A percentile compares a stretch with the other conserved stretches of the same genome.
Conservation (phyloP, 257 asterid species). For the Scutellaria minor region DNA sequence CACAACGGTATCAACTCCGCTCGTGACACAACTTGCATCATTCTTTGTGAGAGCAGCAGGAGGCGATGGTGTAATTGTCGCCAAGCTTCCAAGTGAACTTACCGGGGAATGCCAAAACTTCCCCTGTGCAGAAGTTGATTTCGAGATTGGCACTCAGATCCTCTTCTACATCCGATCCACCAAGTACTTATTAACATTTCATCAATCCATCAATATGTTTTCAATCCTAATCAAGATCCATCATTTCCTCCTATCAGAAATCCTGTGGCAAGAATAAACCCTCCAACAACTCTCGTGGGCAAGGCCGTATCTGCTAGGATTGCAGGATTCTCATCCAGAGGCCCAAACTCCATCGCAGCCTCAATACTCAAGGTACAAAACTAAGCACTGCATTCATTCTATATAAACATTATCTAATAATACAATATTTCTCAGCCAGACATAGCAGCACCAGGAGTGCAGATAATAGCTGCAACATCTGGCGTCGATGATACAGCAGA, state of each 20-base stretch:
- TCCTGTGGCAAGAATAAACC: slow-evolving; percentile 39
- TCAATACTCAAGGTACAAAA: slow-evolving; percentile 45
- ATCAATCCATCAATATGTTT: no score
- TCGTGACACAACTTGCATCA: slow-evolving; percentile 27
- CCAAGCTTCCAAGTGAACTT: slow-evolving; percentile 36
- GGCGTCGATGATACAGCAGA: slow-evolving; percentile 32
- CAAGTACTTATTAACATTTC: slow-evolving; percentile 28
- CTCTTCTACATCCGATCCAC: slow-evolving; percentile 46
- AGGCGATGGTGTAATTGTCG: slow-evolving; percentile 48
- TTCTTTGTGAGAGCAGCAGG: slow-evolving; percentile 33
- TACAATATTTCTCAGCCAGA: slow-evolving; percentile 39
- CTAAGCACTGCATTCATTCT: no score
- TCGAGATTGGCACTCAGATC: slow-evolving; percentile 47
- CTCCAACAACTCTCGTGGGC: slow-evolving; percentile 43
- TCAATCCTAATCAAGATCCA: no score
- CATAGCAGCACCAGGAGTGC: slow-evolving; percentile 52
- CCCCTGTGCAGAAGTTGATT: slow-evolving; percentile 49
- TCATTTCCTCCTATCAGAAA: slow-evolving; percentile 29
- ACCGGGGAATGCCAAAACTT: slow-evolving; percentile 38
- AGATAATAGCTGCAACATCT: slow-evolving; percentile 47
- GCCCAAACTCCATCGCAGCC: slow-evolving; percentile 46
- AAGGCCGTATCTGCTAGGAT: slow-evolving; percentile 40
- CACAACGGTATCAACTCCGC: slow-evolving; percentile 33
- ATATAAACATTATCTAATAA: no score
- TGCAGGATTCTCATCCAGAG: slow-evolving; percentile 52